Conservation (phyloP, 2,329 filamentous ascomycete genomes). For the Arachnomyces sp. region DNA sequence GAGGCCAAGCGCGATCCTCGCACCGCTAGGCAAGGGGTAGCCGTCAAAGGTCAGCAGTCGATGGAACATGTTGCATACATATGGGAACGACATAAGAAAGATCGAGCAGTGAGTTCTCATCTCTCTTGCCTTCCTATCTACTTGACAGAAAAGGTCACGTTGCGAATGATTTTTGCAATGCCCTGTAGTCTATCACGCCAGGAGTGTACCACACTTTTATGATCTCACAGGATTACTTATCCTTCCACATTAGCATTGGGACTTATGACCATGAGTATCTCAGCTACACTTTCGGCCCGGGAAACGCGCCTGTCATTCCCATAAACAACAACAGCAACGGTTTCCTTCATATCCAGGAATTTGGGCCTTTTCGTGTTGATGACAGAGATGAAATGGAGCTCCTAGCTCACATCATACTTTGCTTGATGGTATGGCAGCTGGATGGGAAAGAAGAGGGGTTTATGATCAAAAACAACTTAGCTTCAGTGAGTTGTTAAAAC, state of each 20-base stretch:
- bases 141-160: no score
- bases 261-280: conserved; percentile 7
- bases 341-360: conserved; percentile 6
- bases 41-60: conserved; percentile 10
- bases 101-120: no score
- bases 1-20: conserved; percentile 9
- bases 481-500: no score
- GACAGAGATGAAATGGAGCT: no score
- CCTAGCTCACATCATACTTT: no score
- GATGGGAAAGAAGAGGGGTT: no score
- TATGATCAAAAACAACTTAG: no score
- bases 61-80: conserved; percentile 12
- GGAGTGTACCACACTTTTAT: conserved; percentile 4
- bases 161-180: not conserved
- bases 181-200: conserved; percentile 1
- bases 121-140: no score
- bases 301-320: conserved; percentile 3
- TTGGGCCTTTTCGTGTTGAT: conserved; percentile 6
- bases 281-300: conserved; percentile 6
- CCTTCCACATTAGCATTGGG: conserved; percentile 7
- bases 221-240: conserved; percentile 4
- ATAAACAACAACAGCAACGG: not conserved
- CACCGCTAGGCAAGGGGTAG: not conserved
- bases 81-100: no score
- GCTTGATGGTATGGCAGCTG: no score